Base-by-base conservation (phyloP, 148 eudicot genomes). In the Rhododendron henanense region DNA sequence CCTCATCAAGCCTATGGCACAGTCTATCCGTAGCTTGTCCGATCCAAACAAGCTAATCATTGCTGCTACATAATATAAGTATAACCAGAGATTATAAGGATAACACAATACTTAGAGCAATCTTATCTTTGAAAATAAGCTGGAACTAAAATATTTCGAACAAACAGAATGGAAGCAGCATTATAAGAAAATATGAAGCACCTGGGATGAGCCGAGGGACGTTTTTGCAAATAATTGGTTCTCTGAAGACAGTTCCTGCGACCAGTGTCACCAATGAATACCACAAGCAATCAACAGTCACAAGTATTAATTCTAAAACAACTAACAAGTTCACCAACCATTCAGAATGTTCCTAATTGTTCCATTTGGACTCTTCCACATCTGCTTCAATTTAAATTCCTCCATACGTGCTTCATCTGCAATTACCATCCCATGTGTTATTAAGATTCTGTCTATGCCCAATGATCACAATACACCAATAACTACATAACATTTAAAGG, bases 331-430 rank as follows among this genome's bases (percentile, higher is more conserved):
- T 55, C 81, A 91, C 91, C 77, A 37, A 93, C 96, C 96, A 90
- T 94, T 94, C 84, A 94, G 87, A 85, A 94, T 94, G 90, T 94
- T 94, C 82, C 96, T 92, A 48, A 94, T 93, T 45, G 96, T 94
- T 83, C 96, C 96, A 84, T 94, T 94, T 67, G 96, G 96, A 89
- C 96, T 94, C 90, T 87, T 94, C 96, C 96, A 94, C 96, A 94
- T 94, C 6, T 87, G 89, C 84, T 93, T 94, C 90, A 94, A 88
- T 33, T 85, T 89, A 75, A 93, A 94, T 83, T 94, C 96, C 88
- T 90, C 87, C 81, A 94, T 88, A 90, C 96, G 95, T 23, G 81
- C 92, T 88, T 94, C 96, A 89, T 94, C 95, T 94, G 91, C 86
- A 71, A 82, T 28, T 57, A 61, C 45, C 21, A 83, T 75, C 48